phyloP scores from a whole-genome alignment of 805 yeast species.

The Lipomyces orientalis region DNA sequence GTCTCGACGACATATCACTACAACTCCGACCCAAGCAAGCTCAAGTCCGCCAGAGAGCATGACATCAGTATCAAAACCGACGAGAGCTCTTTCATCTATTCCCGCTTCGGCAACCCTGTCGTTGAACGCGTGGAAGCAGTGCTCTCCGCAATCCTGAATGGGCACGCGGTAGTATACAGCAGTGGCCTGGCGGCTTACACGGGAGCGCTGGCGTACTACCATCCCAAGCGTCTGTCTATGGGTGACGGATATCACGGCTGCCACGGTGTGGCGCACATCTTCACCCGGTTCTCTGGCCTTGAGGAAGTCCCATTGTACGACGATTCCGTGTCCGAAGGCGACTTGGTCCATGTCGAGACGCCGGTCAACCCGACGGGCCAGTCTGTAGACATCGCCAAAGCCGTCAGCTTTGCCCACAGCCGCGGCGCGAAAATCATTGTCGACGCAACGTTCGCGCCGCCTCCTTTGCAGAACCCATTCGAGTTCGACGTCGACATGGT shows the following conservation, averaged over 20 bases:
- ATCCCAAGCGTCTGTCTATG: slow-evolving; percentile 76
- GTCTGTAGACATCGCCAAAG: slow-evolving; percentile 63
- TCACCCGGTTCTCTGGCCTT: slow-evolving; percentile 64
- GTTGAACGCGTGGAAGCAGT: slow-evolving; percentile 69
- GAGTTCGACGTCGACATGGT: slow-evolving; percentile 83
- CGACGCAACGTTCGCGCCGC: slow-evolving; percentile 94
- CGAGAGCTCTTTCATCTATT: slow-evolving; percentile 58
- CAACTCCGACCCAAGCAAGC: slow-evolving; percentile 60
- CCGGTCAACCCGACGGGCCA: slow-evolving; percentile 87
- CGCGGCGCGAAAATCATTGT: slow-evolving; percentile 75
- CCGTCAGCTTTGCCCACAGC: slow-evolving; percentile 73
- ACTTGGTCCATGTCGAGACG: slow-evolving; percentile 81
- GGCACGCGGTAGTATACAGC: slow-evolving; percentile 70
- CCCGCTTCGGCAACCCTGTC: slow-evolving; percentile 78
- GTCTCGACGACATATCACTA: slow-evolving; percentile 81
- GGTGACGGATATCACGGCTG: slow-evolving; percentile 88
- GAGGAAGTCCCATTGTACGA: slow-evolving; percentile 51
- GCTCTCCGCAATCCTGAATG: slow-evolving; percentile 63
- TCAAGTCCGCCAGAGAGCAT: slow-evolving; percentile 48
- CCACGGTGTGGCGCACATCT: slow-evolving; percentile 68
- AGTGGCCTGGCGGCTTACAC: slow-evolving; percentile 83
- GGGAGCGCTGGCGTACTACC: slow-evolving; percentile 70
- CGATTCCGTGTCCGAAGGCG: slow-evolving; percentile 65
- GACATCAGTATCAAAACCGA: slow-evolving; percentile 42
- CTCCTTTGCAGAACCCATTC: slow-evolving; percentile 84